Base-by-base conservation (phyloP, 441 rosid species). In the California macrophylla region DNA sequence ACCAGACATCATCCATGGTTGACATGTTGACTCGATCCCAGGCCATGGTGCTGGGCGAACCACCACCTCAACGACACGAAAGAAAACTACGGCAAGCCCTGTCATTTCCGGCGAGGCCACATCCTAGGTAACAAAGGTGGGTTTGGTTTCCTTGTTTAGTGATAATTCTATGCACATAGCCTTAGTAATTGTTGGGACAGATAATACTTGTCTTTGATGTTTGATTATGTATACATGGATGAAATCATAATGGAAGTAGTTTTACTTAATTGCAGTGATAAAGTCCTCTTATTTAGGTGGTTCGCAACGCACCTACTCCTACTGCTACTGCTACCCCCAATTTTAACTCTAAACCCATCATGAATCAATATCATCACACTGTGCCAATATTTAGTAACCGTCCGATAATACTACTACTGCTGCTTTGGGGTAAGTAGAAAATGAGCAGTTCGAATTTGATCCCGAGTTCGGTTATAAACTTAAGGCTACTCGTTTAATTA, bases 11-110 rank as follows among this genome's bases (percentile, higher is more conserved):
- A 29, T 70, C 91, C 0, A 88, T 88, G 93, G 77, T 79, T 26
- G 88, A 86, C 80, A 86, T 88, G 93, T 86, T 88, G 76, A 86
- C 80, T 52, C 87, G 83, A 3, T 86, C 93, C 16, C 93, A 86
- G 67, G 84, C 91, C 42, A 79, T 86, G 86, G 63, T 68, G 2
- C 71, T 85, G 1, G 88, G 82, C 70, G 68, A 0, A 38, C 85
- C 89, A 15, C 65, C 69, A n/a, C 24, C 74, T 13, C 80, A 71
- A 40, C 83, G 84, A 54, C 62, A 42, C 2, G 16, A 12, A 42
- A 42, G 50, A 42, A 42, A 42, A 15, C 50, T 42, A 16, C 50
- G 50, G 50, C 50, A 42, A 42, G 50, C 50, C 2, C 10, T 42
- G 50, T 42, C 50, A 42, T 42, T 42, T 9, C 50, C 50, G 16